Evolutionary conservation across 192 early-diverging fungal genomes (phyloP).

Genomic region (Gryganskiella cystojenkinii): DNA sequence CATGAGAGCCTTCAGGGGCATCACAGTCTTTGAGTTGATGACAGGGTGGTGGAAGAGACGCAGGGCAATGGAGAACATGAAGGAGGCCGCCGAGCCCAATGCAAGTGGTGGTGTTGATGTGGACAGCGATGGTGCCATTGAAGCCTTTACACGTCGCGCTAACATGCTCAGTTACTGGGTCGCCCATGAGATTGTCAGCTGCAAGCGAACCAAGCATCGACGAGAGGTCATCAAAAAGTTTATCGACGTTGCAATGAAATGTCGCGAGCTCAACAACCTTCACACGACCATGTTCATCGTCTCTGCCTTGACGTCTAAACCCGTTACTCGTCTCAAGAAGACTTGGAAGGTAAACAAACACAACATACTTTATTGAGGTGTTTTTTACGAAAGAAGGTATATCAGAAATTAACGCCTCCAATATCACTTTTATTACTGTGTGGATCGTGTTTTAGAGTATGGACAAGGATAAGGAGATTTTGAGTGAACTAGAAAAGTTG

Average conservation of each 20-base stretch:
- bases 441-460: no score
- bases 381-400: background rate
- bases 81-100: background rate
- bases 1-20: conserved; percentile 51
- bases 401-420: no score
- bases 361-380: background rate
- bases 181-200: conserved; percentile 63
- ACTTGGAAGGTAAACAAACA: conserved; percentile 63
- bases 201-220: conserved; percentile 52
- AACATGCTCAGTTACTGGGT: conserved; percentile 74
- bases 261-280: conserved; percentile 69
- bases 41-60: conserved; percentile 51
- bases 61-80: conserved; percentile 26
- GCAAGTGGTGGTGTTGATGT: background rate
- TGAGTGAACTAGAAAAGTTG: conserved; percentile 64
- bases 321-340: conserved; percentile 65
- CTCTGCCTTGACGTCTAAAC: conserved; percentile 63
- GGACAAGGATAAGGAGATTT: conserved; percentile 55
- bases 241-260: conserved; percentile 67
- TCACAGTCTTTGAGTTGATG: conserved; percentile 54
- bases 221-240: conserved; percentile 66
- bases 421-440: no score
- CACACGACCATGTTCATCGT: conserved; percentile 75
- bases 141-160: conserved; percentile 63
- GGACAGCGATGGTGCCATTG: conserved; percentile 54